Evolutionary conservation across 257 asterid species (phyloP).

Genomic region (Rehmannia glutinosa): DNA sequence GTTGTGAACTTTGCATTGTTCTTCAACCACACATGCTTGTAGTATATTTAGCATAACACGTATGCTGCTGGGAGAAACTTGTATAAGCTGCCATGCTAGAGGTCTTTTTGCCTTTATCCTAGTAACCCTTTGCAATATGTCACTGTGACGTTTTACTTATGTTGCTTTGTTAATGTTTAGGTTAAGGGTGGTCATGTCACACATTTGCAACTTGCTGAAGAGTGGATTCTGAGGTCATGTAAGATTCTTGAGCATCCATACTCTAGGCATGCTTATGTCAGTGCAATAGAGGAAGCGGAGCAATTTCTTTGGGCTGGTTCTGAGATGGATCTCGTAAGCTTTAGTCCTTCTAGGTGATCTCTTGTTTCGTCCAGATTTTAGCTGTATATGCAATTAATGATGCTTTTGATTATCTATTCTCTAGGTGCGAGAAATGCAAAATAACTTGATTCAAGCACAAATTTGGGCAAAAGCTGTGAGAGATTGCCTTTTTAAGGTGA

Average conservation of each 20-base stretch:
- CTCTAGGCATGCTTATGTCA: slow-evolving; percentile 52
- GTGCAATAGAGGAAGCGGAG: slow-evolving; percentile 71
- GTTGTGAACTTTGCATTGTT: no score
- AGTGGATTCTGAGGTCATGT: slow-evolving; percentile 59
- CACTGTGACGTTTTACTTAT: neutral
- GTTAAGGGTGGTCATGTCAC: slow-evolving; percentile 60
- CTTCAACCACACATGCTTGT: no score
- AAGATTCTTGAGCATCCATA: slow-evolving; percentile 63
- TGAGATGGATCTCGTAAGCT: slow-evolving; percentile 86
- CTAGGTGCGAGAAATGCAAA: slow-evolving; percentile 69
- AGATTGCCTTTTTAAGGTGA: slow-evolving; percentile 57
- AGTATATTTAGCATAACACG: no score
- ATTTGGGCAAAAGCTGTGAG: slow-evolving; percentile 67
- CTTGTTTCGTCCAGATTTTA: slow-evolving; percentile 1
- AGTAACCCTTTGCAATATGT: slow-evolving; percentile 3
- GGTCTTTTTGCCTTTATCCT: slow-evolving; percentile 5
- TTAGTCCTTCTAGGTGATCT: slow-evolving; percentile 9
- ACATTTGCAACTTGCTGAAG: slow-evolving; percentile 75
- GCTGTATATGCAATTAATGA: slow-evolving; percentile 19
- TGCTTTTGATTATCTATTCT: slow-evolving; percentile 14
- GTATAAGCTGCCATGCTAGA: neutral
- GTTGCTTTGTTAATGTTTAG: slow-evolving; percentile 34
- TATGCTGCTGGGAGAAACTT: slow-evolving; percentile 18
- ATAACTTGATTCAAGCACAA: slow-evolving; percentile 59
- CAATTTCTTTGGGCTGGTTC: slow-evolving; percentile 95